Evolutionary conservation across 495 filamentous ascomycete species (phyloP).

Genomic region (Penicillium pulvis): DNA sequence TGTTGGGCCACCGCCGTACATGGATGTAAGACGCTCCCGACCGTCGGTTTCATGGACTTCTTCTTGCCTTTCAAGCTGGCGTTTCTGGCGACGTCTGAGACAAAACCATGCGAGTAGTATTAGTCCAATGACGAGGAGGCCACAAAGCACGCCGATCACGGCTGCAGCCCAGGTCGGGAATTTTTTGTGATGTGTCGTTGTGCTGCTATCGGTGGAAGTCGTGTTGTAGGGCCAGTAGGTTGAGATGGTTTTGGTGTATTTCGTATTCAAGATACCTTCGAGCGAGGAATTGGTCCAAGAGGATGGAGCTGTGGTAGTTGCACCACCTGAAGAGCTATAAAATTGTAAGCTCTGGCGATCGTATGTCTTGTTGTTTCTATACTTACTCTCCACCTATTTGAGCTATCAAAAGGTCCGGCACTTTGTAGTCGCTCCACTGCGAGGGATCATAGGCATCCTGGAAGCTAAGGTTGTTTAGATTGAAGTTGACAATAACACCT

Average conservation of each 20-base stretch:
- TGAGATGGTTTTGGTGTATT: slow-evolving; percentile 59
- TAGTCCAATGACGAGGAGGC: slow-evolving; percentile 60
- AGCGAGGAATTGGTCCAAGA: slow-evolving; percentile 56
- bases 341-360: neutral
- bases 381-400: slow-evolving; percentile 64
- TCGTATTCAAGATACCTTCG: slow-evolving; percentile 51
- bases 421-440: slow-evolving; percentile 57
- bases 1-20: slow-evolving; percentile 17
- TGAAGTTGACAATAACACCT: slow-evolving; percentile 62
- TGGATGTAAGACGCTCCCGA: slow-evolving; percentile 11
- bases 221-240: slow-evolving; percentile 62
- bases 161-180: slow-evolving; percentile 63
- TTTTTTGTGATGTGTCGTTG: slow-evolving; percentile 28
- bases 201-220: slow-evolving; percentile 9
- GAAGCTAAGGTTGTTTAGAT: slow-evolving; percentile 61
- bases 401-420: slow-evolving; percentile 57
- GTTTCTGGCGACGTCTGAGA: slow-evolving; percentile 46
- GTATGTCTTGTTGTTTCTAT: neutral
- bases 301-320: slow-evolving; percentile 52
- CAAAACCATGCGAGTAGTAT: slow-evolving; percentile 60
- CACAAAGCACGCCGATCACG: slow-evolving; percentile 67
- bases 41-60: slow-evolving; percentile 8
- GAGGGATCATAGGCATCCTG: slow-evolving; percentile 61
- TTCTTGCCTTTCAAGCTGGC: neutral
- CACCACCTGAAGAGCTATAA: slow-evolving; percentile 54